Evolutionary conservation across 2,329 filamentous ascomycete genomes (phyloP).

Genomic region (Cordyceps pruinosa): DNA sequence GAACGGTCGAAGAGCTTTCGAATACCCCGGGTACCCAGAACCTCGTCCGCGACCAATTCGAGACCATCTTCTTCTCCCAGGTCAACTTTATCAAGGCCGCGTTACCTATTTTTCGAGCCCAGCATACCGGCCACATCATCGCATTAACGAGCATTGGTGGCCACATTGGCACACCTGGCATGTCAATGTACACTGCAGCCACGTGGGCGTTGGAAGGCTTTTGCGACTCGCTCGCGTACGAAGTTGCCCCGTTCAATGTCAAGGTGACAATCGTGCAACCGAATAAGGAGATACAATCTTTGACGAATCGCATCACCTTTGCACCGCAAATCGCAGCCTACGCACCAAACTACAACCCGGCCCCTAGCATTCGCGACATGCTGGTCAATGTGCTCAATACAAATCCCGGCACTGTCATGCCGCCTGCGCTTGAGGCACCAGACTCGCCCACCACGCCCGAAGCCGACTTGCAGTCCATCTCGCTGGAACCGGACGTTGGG

Average conservation of each 20-base stretch:
- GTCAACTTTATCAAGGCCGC: conserved; percentile 92
- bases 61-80: conserved; percentile 89
- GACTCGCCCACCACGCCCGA: conserved; percentile 26
- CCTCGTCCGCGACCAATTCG: conserved; percentile 84
- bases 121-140: conserved; percentile 83
- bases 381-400: conserved; percentile 71
- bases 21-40: conserved; percentile 66
- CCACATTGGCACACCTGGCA: conserved; percentile 85
- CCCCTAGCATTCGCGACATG: conserved; percentile 77
- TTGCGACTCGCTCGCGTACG: conserved; percentile 91
- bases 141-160: conserved; percentile 84
- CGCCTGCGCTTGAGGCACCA: conserved; percentile 21
- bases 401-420: conserved; percentile 57
- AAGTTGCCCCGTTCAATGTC: conserved; percentile 94
- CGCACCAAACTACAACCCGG: conserved; percentile 39
- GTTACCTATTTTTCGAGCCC: conserved; percentile 70
- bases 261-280: conserved; percentile 94
- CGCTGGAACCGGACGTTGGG: conserved; percentile 27
- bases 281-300: conserved; percentile 81
- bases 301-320: conserved; percentile 82
- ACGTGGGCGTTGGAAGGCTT: conserved; percentile 95
- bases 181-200: conserved; percentile 85
- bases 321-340: conserved; percentile 64
- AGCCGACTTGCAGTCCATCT: conserved; percentile 22
- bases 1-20: conserved; percentile 83